phyloP scores from a whole-genome alignment of 805 yeast genomes.

The Suhomyces xylopsoci region DNA sequence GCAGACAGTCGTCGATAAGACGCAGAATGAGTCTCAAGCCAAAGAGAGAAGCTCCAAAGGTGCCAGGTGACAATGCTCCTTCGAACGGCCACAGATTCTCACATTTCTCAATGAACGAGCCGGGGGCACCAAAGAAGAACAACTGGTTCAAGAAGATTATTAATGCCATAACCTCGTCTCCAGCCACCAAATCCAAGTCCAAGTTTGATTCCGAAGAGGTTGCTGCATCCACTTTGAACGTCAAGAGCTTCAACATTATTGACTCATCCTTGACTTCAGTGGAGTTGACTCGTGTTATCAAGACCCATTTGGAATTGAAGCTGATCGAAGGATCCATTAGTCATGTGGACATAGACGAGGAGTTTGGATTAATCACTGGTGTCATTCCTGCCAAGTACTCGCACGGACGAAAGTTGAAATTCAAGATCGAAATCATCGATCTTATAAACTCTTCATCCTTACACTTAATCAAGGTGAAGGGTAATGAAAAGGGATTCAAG shows the following conservation, averaged over 20 bases:
- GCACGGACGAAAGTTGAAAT: conserved; percentile 45
- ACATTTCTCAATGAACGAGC: conserved; percentile 26
- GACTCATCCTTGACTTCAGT: conserved; percentile 30
- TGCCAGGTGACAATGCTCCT: conserved; percentile 19
- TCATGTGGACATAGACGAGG: conserved; percentile 41
- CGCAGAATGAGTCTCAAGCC: conserved; percentile 32
- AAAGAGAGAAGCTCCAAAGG: conserved; percentile 37
- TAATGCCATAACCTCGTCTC: conserved; percentile 13
- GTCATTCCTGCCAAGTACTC: conserved; percentile 47
- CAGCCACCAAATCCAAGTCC: conserved; percentile 3
- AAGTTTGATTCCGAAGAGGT: conserved; percentile 7
- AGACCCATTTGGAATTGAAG: conserved; percentile 43
- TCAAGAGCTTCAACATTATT: conserved; percentile 28
- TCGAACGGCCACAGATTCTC: conserved; percentile 31
- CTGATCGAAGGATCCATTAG: conserved; percentile 49
- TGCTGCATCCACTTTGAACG: conserved; percentile 3
- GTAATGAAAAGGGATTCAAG: conserved; percentile 44
- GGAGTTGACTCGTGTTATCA: conserved; percentile 33
- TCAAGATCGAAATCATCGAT: conserved; percentile 42
- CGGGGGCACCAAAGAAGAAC: conserved; percentile 14
- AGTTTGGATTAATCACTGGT: conserved; percentile 43
- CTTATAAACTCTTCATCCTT: conserved; percentile 38
- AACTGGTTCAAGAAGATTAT: conserved; percentile 42
- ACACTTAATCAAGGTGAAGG: conserved; percentile 42
- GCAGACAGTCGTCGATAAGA: conserved; percentile 17